Evolutionary conservation across 495 filamentous ascomycete genomes (phyloP).

Genomic region (Podospora didyma): DNA sequence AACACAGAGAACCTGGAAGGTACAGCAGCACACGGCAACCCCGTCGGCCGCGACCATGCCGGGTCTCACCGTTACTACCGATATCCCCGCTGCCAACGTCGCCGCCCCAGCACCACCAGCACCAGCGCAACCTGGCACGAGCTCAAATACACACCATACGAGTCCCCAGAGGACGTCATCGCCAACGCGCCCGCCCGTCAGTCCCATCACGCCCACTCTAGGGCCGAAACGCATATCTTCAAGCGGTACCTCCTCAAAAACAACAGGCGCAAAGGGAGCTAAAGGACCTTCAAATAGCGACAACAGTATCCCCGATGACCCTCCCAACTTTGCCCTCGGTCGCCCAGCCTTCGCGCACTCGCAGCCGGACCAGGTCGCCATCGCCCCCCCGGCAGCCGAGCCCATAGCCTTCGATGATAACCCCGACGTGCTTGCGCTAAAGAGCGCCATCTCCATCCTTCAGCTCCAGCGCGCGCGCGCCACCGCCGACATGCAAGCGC

Average conservation of each 20-base stretch:
- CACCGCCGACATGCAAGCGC: slow-evolving; percentile 60
- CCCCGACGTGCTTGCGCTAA: slow-evolving; percentile 78
- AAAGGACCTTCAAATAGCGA: not conserved
- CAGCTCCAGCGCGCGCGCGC: slow-evolving; percentile 78
- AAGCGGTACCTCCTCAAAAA: not conserved
- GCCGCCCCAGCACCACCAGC: not conserved
- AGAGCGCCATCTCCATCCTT: slow-evolving; percentile 73
- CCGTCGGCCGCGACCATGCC: slow-evolving; percentile 16
- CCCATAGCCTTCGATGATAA: slow-evolving; percentile 75
- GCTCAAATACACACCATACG: not conserved
- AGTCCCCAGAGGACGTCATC: slow-evolving; percentile 6
- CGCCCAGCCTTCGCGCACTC: slow-evolving; percentile 40
- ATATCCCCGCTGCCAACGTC: slow-evolving; percentile 2
- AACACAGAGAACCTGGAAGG: not conserved
- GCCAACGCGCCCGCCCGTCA: slow-evolving; percentile 33
- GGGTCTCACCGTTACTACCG: slow-evolving; percentile 22
- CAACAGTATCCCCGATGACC: not conserved
- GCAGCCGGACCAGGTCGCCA: slow-evolving; percentile 33
- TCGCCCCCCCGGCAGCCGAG: slow-evolving; percentile 50
- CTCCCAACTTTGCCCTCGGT: slow-evolving; percentile 25
- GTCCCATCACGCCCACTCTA: slow-evolving; percentile 42
- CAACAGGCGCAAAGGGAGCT: not conserved
- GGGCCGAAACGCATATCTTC: slow-evolving; percentile 16
- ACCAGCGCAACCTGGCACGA: not conserved
- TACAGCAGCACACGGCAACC: not conserved